Percentiles rank a stretch among this genome's conserved stretches.
These are phyloP conservation scores for Lithospermum erythrorhizon DNA, from an alignment of 257 asterid species.

Conservation along the genomic window DNA sequence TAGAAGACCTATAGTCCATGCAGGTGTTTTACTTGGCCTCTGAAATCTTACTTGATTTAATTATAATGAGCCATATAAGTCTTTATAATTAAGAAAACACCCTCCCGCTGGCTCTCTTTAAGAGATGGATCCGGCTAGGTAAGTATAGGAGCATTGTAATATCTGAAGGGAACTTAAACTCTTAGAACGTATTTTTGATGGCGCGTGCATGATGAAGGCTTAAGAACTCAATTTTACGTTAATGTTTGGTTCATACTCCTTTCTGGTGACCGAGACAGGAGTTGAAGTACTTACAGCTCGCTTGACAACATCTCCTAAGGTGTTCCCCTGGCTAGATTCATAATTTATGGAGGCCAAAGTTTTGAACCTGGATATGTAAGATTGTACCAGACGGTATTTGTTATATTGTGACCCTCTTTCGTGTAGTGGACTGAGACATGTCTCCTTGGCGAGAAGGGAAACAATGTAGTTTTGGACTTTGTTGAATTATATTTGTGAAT, in stretches of 20 bases:
- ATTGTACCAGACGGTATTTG: not conserved
- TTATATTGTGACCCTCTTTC: not conserved
- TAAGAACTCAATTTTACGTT: too few species aligned
- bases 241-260: too few species aligned
- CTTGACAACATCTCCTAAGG: conserved; percentile 73
- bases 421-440: too few species aligned
- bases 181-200: not conserved
- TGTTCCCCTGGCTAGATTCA: conserved; percentile 73
- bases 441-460: too few species aligned
- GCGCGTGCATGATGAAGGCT: not conserved
- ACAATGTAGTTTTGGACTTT: too few species aligned
- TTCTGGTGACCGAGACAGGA: conserved; percentile 84
- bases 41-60: not conserved
- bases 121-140: too few species aligned
- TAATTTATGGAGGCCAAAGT: conserved; percentile 7
- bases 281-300: conserved; percentile 93
- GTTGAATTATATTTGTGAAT: too few species aligned
- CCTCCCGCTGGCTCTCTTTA: too few species aligned
- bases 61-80: not conserved
- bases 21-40: conserved; percentile 32
- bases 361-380: not conserved
- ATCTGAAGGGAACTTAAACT: not conserved
- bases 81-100: too few species aligned
- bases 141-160: too few species aligned
- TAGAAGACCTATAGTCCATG: conserved; percentile 93